phyloP scores from a whole-genome alignment of 108 stramenopile species.

The Thalassiosira profunda region DNA sequence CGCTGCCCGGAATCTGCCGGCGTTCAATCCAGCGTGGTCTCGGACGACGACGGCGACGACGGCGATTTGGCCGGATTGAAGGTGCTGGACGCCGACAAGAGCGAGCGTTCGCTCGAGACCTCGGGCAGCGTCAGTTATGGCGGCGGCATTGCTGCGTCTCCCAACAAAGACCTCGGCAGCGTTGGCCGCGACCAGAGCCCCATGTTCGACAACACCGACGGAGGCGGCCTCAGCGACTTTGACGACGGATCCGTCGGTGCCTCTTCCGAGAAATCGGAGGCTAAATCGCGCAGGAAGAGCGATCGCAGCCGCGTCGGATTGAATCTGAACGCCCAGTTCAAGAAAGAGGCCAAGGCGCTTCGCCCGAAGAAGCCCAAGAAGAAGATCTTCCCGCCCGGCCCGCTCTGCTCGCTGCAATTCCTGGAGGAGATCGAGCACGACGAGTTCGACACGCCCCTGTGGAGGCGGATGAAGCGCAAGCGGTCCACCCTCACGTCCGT shows the following conservation, averaged over 20 bases:
- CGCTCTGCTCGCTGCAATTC: conserved; percentile 24
- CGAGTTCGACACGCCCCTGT: conserved; percentile 16
- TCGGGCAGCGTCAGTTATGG: not conserved
- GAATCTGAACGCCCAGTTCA: conserved; percentile 4
- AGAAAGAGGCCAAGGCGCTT: not conserved
- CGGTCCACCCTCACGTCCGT: conserved; percentile 9
- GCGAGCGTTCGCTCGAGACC: not conserved
- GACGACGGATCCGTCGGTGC: not conserved
- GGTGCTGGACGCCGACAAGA: not conserved
- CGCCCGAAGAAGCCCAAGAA: not conserved
- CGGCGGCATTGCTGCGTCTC: not conserved
- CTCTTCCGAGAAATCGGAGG: not conserved
- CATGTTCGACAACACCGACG: conserved; percentile 2
- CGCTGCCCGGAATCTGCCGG: not conserved
- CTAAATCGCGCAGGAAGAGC: not conserved
- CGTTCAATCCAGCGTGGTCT: conserved; percentile 10
- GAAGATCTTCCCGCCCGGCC: conserved; percentile 25
- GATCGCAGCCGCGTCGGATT: not conserved
- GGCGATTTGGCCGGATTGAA: not conserved
- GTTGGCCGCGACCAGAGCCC: conserved; percentile 2
- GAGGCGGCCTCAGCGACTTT: not conserved
- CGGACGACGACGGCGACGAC: not conserved
- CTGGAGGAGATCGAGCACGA: conserved; percentile 18
- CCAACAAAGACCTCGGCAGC: not conserved
- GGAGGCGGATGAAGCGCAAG: conserved; percentile 26